phyloP scores from a whole-genome alignment of 257 asterid genomes.

The Nicotiana attenuata region DNA sequence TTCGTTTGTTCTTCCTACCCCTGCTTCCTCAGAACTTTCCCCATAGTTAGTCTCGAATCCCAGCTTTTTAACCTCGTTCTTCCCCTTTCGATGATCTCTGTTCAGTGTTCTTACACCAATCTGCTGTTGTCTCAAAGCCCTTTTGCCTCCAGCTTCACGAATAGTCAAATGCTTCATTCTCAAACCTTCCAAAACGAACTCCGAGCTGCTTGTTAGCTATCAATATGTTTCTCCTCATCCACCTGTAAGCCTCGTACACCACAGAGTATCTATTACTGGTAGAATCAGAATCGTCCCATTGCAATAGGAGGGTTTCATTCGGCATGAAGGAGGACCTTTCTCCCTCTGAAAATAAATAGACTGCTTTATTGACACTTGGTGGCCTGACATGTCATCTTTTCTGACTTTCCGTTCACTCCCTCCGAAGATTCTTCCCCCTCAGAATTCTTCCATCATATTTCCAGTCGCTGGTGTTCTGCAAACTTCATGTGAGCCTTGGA shows the following conservation, averaged over 20 bases:
- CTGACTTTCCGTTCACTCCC: not conserved
- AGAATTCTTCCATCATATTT: not conserved
- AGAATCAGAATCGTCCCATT: not conserved
- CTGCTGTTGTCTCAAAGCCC: not conserved
- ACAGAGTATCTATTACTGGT: not conserved
- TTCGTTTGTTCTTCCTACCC: not conserved
- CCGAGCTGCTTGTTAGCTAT: not conserved
- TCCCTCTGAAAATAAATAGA: not conserved
- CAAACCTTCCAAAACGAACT: not conserved
- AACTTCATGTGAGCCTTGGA: not conserved
- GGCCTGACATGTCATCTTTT: not conserved
- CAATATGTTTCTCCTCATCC: not conserved
- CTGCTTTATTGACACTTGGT: not conserved
- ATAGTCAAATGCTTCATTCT: not conserved
- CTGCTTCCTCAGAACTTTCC: not conserved
- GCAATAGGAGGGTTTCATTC: not conserved
- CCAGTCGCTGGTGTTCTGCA: not conserved
- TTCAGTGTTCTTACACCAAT: not conserved
- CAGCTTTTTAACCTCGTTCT: not conserved
- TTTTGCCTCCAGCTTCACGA: not conserved
- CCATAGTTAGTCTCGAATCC: not conserved
- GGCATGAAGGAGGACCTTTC: not conserved
- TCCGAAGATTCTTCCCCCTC: too few relatives aligned
- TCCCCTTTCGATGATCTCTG: not conserved
- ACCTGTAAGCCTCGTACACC: not conserved